Base-by-base conservation (phyloP, 129 eudicot genomes). In the Artemisia annua region DNA sequence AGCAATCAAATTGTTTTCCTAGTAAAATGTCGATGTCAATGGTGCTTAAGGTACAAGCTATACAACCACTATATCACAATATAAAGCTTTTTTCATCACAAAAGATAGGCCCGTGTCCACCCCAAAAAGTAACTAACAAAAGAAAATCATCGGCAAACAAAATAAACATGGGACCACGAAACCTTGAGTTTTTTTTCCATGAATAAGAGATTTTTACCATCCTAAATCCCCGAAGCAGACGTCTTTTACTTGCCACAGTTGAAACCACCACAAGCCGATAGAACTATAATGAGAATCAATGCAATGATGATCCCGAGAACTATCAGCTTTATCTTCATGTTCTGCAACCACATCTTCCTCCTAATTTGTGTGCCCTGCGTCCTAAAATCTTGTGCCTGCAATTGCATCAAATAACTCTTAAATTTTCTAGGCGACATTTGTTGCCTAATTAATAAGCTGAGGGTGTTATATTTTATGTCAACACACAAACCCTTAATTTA, bases 321-420 rank as follows among this genome's bases (percentile, higher is more conserved):
- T 62, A 94, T 94, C 79, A 94, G 86, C 84, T 94, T 90, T 72
- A 94, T 80, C 92, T 94, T 94, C 98, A 94, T 90, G 74, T 94
- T 94, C 79, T 94, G 90, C 66, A 88, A 77, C 98, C 98, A 94
- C 98, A 94, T 90, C 81, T 94, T 94, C 83, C 98, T 86, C 83
- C 98, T 90, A 68, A 94, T 87, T 63, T 88, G 79, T 65, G 98
- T 94, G 28, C 98, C 98, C 77, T 94, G 98, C 7, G 98, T 84
- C 86, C 89, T 86, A 75, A 94, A 94, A 83, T 94, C 98, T 86
- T 94, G 98, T 7, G 98, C 98, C 98, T 94, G 82, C 49, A 82
- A 69, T 61, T 26, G 11, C 35, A 72, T n/a, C 77, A 73, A 73
- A 56, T 39, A 39, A 39, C 44, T 3, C 8, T 39, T 39, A 39